Conservation (phyloP, 208 protist genomes). For the Crithidia bombi region DNA sequence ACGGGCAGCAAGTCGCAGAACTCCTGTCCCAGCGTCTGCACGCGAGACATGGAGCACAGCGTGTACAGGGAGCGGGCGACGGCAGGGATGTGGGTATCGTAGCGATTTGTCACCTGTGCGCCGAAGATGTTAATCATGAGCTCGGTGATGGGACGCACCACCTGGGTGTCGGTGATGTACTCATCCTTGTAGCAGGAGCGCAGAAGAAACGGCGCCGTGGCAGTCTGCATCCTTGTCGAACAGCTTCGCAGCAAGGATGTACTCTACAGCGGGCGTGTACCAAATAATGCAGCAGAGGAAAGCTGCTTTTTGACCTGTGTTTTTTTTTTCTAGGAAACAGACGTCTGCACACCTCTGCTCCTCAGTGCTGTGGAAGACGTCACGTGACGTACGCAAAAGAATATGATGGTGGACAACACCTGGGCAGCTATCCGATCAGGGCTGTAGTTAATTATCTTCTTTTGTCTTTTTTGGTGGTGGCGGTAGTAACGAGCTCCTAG, state of each 20-base stretch:
- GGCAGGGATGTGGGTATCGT: constrained; percentile 65
- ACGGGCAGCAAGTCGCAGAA: constrained; percentile 87
- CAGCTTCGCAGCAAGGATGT: background rate
- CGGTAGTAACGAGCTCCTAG: too few relatives aligned
- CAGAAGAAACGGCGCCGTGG: constrained; percentile 83
- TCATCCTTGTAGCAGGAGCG: constrained; percentile 89
- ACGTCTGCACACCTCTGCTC: background rate
- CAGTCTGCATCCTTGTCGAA: constrained; percentile 60
- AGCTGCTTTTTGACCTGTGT: too few relatives aligned
- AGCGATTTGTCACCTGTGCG: constrained; percentile 75
- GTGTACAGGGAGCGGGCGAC: constrained; percentile 71
- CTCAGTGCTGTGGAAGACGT: background rate
- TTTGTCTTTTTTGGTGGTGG: too few relatives aligned
- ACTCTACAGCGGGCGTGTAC: too few relatives aligned
- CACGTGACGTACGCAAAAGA: too few relatives aligned
- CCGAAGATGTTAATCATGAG: constrained; percentile 75
- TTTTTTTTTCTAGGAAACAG: too few relatives aligned
- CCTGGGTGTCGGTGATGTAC: constrained; percentile 60
- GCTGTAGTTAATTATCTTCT: too few relatives aligned
- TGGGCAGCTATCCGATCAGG: too few relatives aligned
- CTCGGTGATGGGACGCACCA: constrained; percentile 68
- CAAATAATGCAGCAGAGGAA: too few relatives aligned
- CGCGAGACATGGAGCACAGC: constrained; percentile 58
- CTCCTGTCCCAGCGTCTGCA: constrained; percentile 87
- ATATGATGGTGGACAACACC: too few relatives aligned